Evolutionary conservation across 1,139 yeast genomes (phyloP), one percentile per base, ranked within the genome.

Genomic region (Hyphopichia pseudoburtonii): DNA sequence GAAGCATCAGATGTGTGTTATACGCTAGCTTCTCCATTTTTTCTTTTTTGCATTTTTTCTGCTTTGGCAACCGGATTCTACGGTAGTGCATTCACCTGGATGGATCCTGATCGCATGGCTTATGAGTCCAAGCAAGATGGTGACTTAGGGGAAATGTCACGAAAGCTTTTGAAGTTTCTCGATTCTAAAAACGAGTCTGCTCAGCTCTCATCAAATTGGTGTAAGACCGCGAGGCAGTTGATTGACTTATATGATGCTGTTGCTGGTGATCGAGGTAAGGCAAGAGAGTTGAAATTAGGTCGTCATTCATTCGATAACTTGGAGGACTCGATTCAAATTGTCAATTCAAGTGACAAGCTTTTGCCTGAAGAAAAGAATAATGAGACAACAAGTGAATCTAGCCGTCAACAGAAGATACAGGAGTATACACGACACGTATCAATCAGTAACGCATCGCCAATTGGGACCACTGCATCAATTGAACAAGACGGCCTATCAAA

Each of bases 81-180:
- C 23, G 41, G 34, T 9, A 38, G 22, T 18, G 33, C 32, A 7
- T 38, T 38, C 18, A 19, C 29, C 5, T 38, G 41, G 41, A 38
- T 38, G 41, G 41, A 38, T 18, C 36, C 36, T 7, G 25, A 26
- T 7, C 28, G 29, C 11, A 10, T 10, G 8, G 15, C 29, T 16
- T 32, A 28, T 19, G 17, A 29, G n/a, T 33, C 30, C 11, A 28
- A 28, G 12, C 25, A 28, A 17, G 28, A 32, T 8, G 30, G 21
- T 15, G 36, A 38, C 12, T 31, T 38, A 9, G 22, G 18, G 4
- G 28, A 23, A 5, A 21, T 21, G 17, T 16, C 32, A 7, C 19
- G 22, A 3, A 23, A 35, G 16, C 16, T 38, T 25, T 17, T 29
- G n/a, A 18, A 35, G 3, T 21, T 19, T 15, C 30, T 35, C 17